Evolutionary conservation across 2,329 filamentous ascomycete species (phyloP).

Genomic region (Thielaviopsis musarum): DNA sequence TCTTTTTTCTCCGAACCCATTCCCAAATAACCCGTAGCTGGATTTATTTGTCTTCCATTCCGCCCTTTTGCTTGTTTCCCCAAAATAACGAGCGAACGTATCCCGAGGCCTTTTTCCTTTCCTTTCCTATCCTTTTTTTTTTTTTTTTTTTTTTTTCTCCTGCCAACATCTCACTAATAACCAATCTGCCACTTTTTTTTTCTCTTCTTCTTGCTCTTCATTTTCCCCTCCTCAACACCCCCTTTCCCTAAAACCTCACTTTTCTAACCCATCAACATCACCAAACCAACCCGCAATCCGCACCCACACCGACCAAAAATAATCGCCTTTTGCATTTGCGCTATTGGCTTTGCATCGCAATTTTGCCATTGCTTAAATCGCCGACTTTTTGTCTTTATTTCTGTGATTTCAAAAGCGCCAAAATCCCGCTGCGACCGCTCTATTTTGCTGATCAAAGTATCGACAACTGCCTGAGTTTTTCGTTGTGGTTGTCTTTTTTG

Average conservation of each 20-base stretch:
- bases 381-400: constrained; percentile 4
- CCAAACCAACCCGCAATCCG: neutral
- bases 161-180: neutral
- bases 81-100: constrained; percentile 4
- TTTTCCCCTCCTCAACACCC: neutral
- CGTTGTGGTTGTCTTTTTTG: neutral
- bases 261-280: neutral
- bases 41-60: constrained; percentile 14
- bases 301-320: neutral
- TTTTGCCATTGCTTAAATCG: constrained; percentile 3
- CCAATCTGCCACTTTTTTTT: constrained; percentile 6
- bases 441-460: neutral
- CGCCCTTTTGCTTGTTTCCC: constrained; percentile 12
- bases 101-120: constrained; percentile 8
- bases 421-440: neutral
- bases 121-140: neutral
- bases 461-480: neutral
- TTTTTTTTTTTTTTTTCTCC: neutral
- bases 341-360: neutral
- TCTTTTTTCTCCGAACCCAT: neutral
- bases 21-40: neutral
- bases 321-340: constrained; percentile 7
- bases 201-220: constrained; percentile 1
- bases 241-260: neutral
- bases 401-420: neutral